Evolutionary conservation across 805 yeast genomes (phyloP), one percentile per base, ranked within the genome.

Genomic region (Saccharomycopsis sp.): DNA sequence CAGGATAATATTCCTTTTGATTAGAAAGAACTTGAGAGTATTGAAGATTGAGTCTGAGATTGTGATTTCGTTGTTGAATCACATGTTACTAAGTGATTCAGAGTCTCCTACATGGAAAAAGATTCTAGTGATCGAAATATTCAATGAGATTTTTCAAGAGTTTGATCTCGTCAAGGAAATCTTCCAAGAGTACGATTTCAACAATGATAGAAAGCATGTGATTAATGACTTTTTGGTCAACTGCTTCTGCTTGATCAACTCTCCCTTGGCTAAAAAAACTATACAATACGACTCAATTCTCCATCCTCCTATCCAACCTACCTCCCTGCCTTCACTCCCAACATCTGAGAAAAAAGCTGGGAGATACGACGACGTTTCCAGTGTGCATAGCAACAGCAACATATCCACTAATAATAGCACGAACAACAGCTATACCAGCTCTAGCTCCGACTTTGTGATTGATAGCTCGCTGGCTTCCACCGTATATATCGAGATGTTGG

Each of bases 11-110:
- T 76, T 78, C 44, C 72, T 90, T 2, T 68, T 92, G 48, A 70
- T 91, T 3, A 73, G 80, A 37, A 82, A 84, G 24, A 88, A 83
- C 63, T 74, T 91, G 20, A 70, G 76, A 0, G 77, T 82, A 4
- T 70, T 92, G 41, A 85, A 81, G 54, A 79, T 87, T 34, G 97
- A 92, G 69, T 77, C 88, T 24, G 97, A 91, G 65, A 91, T 90
- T 4, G 81, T 91, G 1, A 71, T 92, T 15, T 84, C 95, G 0
- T 74, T 87, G 24, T 70, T 91, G 37, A 88, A 87, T 16, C 95
- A 88, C 66, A 78, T 80, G n/a, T 66, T 89, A n/a, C 75, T 85
- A 0, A 74, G 75, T 37, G 83, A 81, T 3, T 77, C 84, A 0
- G 76, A 77, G 0, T 65, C 79, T 1, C 83, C 85, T 1, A 58